These are phyloP conservation scores for Nakaseomyces delphensis DNA, from an alignment of 1,139 yeast genomes.

Conservation along the genomic window DNA sequence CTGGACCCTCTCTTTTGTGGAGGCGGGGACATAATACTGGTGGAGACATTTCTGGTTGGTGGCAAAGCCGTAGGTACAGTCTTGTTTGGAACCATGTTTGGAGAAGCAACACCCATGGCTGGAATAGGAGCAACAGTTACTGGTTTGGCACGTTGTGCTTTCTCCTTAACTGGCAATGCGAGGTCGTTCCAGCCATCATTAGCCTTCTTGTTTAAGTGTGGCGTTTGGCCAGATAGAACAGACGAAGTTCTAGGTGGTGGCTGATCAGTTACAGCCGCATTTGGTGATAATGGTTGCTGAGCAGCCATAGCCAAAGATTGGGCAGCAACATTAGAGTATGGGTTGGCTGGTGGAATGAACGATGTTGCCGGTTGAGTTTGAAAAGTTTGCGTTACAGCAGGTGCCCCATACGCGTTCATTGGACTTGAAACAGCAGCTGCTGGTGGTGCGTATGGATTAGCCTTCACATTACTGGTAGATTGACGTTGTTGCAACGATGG, in stretches of 20 bases:
- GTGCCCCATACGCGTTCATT: conserved; percentile 11
- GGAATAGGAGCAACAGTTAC: conserved; percentile 28
- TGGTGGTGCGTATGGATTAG: conserved; percentile 29
- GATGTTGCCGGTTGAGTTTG: conserved; percentile 18
- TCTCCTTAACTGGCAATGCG: conserved; percentile 47
- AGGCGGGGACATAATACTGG: conserved; percentile 19
- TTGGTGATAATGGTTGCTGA: conserved; percentile 10
- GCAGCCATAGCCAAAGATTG: conserved; percentile 8
- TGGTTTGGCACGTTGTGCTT: conserved; percentile 40
- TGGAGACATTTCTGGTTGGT: conserved; percentile 22
- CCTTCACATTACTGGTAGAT: conserved; percentile 3
- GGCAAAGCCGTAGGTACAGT: conserved; percentile 18
- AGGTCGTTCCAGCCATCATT: conserved; percentile 93
- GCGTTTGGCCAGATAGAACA: conserved; percentile 30
- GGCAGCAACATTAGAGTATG: conserved; percentile 29
- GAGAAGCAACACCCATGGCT: conserved; percentile 14
- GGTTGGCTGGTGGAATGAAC: conserved; percentile 26
- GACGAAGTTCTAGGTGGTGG: conserved; percentile 13
- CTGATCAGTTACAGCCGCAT: conserved; percentile 6
- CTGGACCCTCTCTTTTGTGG: conserved; percentile 22
- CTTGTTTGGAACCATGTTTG: conserved; percentile 10
- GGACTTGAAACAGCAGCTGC: conserved; percentile 9
- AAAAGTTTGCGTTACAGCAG: conserved; percentile 8
- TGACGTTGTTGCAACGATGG: conserved; percentile 9
- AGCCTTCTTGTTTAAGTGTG: conserved; percentile 41